Percentiles rank a stretch among this genome's conserved stretches.
phyloP scores from a whole-genome alignment of 345 rosid genomes.

The Ceriops decandra region DNA sequence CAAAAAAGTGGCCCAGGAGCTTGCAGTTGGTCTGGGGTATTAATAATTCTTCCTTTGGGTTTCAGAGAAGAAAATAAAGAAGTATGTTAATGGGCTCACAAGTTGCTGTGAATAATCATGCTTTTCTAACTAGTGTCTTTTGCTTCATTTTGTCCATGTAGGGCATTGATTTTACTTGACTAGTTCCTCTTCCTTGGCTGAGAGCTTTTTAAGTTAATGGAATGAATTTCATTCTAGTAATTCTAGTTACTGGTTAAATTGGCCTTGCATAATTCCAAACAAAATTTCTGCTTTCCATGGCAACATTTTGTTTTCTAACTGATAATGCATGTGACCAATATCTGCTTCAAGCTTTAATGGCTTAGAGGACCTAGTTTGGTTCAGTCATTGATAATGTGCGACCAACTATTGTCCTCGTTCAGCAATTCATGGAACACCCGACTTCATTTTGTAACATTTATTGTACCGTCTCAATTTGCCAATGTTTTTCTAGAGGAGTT shows the following conservation, averaged over 20 bases:
- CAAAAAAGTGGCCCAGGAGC: constrained; percentile 68
- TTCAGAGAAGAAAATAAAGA: not conserved
- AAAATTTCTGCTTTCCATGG: not conserved
- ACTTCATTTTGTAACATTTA: not conserved
- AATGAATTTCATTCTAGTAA: not conserved
- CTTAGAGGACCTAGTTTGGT: not conserved
- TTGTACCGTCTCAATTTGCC: not conserved
- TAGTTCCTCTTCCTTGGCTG: not conserved
- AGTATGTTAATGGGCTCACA: not conserved
- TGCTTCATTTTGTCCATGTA: not conserved
- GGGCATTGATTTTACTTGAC: not conserved
- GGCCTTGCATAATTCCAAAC: not conserved
- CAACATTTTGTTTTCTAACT: not conserved
- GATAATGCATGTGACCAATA: too few relatives aligned
- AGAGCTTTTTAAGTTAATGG: not conserved
- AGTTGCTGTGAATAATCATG: not conserved
- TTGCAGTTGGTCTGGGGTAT: constrained; percentile 85
- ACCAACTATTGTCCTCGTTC: not conserved
- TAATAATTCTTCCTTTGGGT: constrained; percentile 7
- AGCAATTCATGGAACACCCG: not conserved
- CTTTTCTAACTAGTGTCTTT: not conserved
- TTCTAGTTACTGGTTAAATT: not conserved
- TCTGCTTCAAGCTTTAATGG: not conserved
- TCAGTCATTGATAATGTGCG: not conserved
- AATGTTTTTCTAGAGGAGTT: constrained; percentile 1